These are phyloP conservation scores for Tricladium varicosporioides DNA, from an alignment of 2,329 filamentous ascomycete species.

Conservation along the genomic window DNA sequence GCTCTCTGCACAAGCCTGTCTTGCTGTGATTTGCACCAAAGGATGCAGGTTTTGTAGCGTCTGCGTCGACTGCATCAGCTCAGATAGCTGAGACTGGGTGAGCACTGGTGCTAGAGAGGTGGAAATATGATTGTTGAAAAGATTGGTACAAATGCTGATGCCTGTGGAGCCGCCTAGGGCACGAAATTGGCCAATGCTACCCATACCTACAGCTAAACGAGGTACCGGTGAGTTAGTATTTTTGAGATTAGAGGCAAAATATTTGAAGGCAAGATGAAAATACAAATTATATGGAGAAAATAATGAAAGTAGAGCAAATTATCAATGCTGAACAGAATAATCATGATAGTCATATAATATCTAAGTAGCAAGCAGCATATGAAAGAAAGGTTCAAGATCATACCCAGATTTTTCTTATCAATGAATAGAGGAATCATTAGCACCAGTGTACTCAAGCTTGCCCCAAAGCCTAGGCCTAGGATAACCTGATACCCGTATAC, in stretches of 20 bases:
- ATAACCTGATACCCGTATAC: not conserved
- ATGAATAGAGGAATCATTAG: not conserved
- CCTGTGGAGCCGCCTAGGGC: not conserved
- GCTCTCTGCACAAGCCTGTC: not conserved
- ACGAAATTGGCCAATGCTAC: not conserved
- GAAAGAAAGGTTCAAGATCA: too few relatives aligned
- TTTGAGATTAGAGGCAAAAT: too few relatives aligned
- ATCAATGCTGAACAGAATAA: too few relatives aligned
- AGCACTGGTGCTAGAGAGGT: not conserved
- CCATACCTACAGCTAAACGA: not conserved
- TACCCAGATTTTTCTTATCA: not conserved
- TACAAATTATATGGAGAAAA: too few relatives aligned
- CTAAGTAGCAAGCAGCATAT: too few relatives aligned
- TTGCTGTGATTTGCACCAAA: not conserved
- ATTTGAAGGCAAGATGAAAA: too few relatives aligned
- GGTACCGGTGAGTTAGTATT: too few relatives aligned
- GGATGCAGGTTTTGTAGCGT: not conserved
- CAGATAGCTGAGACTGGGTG: not conserved
- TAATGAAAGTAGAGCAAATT: too few relatives aligned
- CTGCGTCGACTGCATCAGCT: not conserved
- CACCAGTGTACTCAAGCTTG: not conserved
- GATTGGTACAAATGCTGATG: not conserved
- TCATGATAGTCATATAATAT: too few relatives aligned
- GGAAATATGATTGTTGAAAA: not conserved
- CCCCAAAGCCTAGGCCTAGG: not conserved